These are phyloP conservation scores for Geoglossum cookeanum DNA, from an alignment of 2,329 filamentous ascomycete genomes.

Conservation along the genomic window DNA sequence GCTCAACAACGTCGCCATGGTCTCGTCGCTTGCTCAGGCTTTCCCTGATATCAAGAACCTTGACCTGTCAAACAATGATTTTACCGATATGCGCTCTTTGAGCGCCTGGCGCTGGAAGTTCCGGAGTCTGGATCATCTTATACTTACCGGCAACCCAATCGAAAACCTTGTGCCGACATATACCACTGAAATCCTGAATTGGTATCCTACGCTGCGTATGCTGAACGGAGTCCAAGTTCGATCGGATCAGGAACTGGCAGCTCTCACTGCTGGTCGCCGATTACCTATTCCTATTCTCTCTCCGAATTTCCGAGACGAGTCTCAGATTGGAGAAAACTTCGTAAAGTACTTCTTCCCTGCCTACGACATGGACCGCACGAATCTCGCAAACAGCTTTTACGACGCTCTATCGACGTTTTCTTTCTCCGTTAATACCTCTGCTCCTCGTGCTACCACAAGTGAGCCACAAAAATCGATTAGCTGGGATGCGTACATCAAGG, in stretches of 20 bases:
- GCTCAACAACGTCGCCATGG: conserved; percentile 49
- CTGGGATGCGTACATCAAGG: conserved; percentile 59
- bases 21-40: conserved; percentile 57
- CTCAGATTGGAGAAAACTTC: conserved; percentile 56
- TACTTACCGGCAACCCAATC: conserved; percentile 61
- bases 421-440: conserved; percentile 46
- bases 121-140: conserved; percentile 57
- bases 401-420: conserved; percentile 61
- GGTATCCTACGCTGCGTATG: conserved; percentile 65
- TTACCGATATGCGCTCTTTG: conserved; percentile 48
- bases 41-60: conserved; percentile 78
- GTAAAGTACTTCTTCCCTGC: conserved; percentile 52
- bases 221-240: conserved; percentile 60
- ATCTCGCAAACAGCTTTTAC: conserved; percentile 48
- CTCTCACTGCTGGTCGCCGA: conserved; percentile 20
- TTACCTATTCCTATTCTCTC: conserved; percentile 41
- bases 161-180: conserved; percentile 39
- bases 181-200: conserved; percentile 49
- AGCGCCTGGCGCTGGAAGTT: conserved; percentile 66
- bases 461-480: conserved; percentile 24
- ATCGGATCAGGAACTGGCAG: conserved; percentile 48
- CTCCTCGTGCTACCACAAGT: conserved; percentile 27
- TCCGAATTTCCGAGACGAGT: conserved; percentile 55
- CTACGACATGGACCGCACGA: conserved; percentile 53
- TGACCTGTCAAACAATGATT: conserved; percentile 69